Conservation (phyloP, 1,284 basidiomycete species). For the Ceratobasidium papillatum region DNA sequence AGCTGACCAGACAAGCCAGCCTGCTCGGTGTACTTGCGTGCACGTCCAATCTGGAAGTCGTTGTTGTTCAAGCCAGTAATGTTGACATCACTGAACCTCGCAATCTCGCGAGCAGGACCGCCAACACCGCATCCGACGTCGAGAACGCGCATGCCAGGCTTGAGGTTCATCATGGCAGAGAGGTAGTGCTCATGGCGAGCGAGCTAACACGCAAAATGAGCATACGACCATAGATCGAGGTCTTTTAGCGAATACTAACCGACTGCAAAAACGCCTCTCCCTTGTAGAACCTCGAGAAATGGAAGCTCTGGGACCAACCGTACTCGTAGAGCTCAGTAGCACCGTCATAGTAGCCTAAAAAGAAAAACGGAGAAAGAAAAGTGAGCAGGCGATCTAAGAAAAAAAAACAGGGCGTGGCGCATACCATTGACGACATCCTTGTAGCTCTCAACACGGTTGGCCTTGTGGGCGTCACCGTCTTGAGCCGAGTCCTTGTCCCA, state of each 20-base stretch:
- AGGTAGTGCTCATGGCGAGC: conserved; percentile 99
- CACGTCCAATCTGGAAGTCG: conserved; percentile 91
- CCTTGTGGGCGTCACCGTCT: conserved; percentile 74
- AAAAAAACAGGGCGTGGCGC: conserved; percentile 47
- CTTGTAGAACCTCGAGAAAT: conserved; percentile 98
- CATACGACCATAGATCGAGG: not conserved
- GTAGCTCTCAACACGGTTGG: conserved; percentile 84
- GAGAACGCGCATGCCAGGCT: conserved; percentile 93
- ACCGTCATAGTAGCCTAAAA: conserved; percentile 90
- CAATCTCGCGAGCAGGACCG: conserved; percentile 95
- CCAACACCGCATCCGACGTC: conserved; percentile 99
- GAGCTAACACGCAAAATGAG: conserved; percentile 60
- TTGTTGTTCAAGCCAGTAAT: conserved; percentile 97
- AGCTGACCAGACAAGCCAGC: conserved; percentile 83
- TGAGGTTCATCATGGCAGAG: conserved; percentile 80
- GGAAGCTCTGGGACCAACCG: conserved; percentile 93
- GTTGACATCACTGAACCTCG: conserved; percentile 86
- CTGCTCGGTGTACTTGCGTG: conserved; percentile 82
- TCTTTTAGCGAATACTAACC: conserved; percentile 49
- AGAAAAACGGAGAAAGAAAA: not conserved
- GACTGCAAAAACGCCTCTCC: conserved; percentile 87
- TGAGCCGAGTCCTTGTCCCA: conserved; percentile 88
- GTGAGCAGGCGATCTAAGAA: conserved; percentile 49
- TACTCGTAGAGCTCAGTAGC: conserved; percentile 98
- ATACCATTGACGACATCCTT: conserved; percentile 93